Base-by-base conservation (phyloP, 2,329 filamentous ascomycete species). In the Diaporthe citriasiana region DNA sequence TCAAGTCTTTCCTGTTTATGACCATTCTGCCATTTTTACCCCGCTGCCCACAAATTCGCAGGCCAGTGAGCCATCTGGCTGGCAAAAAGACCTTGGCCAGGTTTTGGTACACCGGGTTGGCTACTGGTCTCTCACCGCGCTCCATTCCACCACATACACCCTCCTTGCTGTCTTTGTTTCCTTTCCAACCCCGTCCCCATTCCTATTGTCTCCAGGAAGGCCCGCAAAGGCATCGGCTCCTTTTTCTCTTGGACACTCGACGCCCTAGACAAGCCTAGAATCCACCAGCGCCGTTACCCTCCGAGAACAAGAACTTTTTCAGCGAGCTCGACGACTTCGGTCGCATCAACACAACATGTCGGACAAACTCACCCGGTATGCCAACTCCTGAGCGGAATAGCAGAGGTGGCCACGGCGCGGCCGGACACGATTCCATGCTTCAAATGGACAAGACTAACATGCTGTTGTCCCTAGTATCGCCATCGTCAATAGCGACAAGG, bases 401-500 rank as follows among this genome's bases (percentile, higher is more conserved):
- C 35, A 42, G 33, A 30, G 53, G 22, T 27, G 7, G 45, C 17
- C 22, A 38, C 42, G 22, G 53, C 27, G n/a, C n/a, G 25, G 22
- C 63, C 8, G 33, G 40, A 35, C 47, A 33, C 12, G 60, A 42
- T 65, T 65, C n/a, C 35, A 40, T 30, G 19, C 38, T 65, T 50
- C 63, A 70, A 66, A 73, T 75, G 76, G 79, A 45, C 78, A 70
- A 73, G 69, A 72, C 71, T 65, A 19, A 71, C 63, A 63, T 30
- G n/a, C 25, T n/a, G 19, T 30, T 40, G 47, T 15, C 47, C 79
- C 63, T 82, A 97, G 97, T 93, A 95, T 99, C 87, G 97, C 97
- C 82, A 99, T 99, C 88, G 94, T 99, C 89, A 98, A 96, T 86
- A 93, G 91, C 84, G 97, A 99, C 93, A 98, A 99, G 93, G 95